Evolutionary conservation across 139 green algal genomes (phyloP).

Genomic region (Volvox africanus): DNA sequence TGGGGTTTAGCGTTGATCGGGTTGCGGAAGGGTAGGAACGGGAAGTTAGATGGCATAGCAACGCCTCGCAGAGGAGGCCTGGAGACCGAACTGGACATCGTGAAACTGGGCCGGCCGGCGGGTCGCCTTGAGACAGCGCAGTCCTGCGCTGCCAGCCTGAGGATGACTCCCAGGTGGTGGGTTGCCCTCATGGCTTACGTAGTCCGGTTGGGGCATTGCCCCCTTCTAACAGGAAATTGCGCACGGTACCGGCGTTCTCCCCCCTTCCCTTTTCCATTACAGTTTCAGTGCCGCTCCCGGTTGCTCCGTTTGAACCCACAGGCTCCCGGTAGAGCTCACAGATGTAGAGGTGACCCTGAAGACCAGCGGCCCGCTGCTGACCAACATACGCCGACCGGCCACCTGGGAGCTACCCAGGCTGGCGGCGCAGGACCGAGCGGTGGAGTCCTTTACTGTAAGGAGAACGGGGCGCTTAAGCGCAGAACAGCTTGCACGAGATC

Average conservation of each 20-base stretch:
- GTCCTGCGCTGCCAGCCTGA: neutral
- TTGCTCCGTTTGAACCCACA: neutral
- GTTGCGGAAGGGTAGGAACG: too few relatives aligned
- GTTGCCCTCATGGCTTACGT: neutral
- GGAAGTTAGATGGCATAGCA: too few relatives aligned
- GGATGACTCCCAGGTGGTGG: neutral
- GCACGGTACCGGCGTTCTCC: neutral
- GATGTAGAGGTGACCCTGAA: constrained; percentile 19
- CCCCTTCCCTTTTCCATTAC: too few relatives aligned
- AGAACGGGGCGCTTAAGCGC: neutral
- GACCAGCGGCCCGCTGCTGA: constrained; percentile 24
- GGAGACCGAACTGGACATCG: too few relatives aligned
- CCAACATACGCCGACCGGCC: neutral
- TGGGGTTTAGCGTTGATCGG: too few relatives aligned
- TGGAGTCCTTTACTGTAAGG: constrained; percentile 46
- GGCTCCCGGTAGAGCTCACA: constrained; percentile 24
- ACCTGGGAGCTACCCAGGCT: constrained; percentile 58
- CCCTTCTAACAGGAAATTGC: too few relatives aligned
- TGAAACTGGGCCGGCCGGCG: too few relatives aligned
- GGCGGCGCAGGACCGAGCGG: constrained; percentile 54
- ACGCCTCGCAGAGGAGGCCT: too few relatives aligned
- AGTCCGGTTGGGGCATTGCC: neutral
- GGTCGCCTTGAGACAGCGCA: too few relatives aligned
- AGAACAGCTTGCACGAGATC: neutral
- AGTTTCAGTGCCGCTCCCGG: too few relatives aligned